Conservation (phyloP, 305 asterid genomes). For the Andrographis paniculata region DNA sequence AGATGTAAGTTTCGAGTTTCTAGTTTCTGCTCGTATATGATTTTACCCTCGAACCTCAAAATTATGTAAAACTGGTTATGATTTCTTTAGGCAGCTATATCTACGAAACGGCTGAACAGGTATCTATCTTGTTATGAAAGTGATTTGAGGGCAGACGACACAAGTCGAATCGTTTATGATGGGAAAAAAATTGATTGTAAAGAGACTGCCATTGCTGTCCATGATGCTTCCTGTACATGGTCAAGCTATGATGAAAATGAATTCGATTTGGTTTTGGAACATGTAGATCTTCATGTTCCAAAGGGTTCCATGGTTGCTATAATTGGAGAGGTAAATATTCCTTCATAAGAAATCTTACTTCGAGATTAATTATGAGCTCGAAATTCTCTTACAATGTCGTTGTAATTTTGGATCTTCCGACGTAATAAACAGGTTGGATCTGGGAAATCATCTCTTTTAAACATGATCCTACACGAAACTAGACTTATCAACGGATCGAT, state of each 20-base stretch:
- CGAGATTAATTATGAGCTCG: too few relatives aligned
- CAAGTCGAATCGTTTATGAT: conserved; percentile 20
- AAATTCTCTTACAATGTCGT: too few relatives aligned
- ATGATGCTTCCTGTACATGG: conserved; percentile 83
- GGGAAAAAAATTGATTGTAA: conserved; percentile 31
- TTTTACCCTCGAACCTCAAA: conserved; percentile 6
- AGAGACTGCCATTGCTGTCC: conserved; percentile 42
- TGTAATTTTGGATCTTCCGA: background rate
- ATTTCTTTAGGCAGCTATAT: conserved; percentile 71
- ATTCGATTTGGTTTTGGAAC: conserved; percentile 50
- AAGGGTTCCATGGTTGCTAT: conserved; percentile 74
- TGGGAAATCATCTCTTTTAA: conserved; percentile 87
- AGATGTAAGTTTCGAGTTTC: conserved; percentile 63
- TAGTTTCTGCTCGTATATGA: conserved; percentile 13
- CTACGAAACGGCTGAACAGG: conserved; percentile 72
- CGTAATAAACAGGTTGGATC: conserved; percentile 66
- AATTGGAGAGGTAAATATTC: conserved; percentile 73
- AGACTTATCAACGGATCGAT: conserved; percentile 58
- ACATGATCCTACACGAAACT: conserved; percentile 69
- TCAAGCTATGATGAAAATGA: conserved; percentile 57
- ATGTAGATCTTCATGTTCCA: conserved; percentile 46
- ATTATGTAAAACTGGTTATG: conserved; percentile 8
- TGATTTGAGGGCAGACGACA: conserved; percentile 23
- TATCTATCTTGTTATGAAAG: conserved; percentile 63
- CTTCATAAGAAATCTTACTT: background rate